Base-by-base conservation (phyloP, 805 yeast species). In the Babjeviella inositovora region DNA sequence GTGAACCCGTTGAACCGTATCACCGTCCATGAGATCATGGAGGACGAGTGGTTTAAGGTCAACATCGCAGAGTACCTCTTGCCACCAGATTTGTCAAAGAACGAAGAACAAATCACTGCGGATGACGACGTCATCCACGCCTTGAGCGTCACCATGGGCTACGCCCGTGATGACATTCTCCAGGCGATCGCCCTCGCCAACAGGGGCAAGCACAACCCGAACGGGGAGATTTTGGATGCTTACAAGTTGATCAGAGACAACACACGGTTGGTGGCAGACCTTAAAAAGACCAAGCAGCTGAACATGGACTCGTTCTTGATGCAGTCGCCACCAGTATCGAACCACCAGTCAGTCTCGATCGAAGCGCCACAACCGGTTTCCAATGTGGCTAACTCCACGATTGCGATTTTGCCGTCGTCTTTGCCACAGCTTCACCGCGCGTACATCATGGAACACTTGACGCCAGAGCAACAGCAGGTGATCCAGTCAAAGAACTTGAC, bases 361-460 rank as follows among this genome's bases (percentile, higher is more conserved):
- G 10, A 33, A 25, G 24, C 17, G 31, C 41, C 5, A 28, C 42
- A 3, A 39, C 47, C 15, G 43, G 45, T 10, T 20, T n/a, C 23
- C 31, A 32, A 40, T 16, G 54, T 58, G 5, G 56, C 80, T 12
- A 62, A 70, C 34, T 74, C 90, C 13, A 80, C 93, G 3, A 85
- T 90, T 31, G 93, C 96, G 2, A 80, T 87, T 13, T 53, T 90
- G 30, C 97, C 98, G 5, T 75, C 93, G 3, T 84, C 96, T 5
- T 59, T 90, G 37, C 96, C 98, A 4, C 82, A 87, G 31, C 80
- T 87, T 23, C 97, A 87, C 42, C 61, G 94, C 23, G 96, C 96
- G 1, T 80, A 67, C 41, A 90, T 87, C 97, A 61, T 70, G 34
- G 76, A 70, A 14, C 51, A n/a, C n/a, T n/a, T n/a, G n/a, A 50